Evolutionary conservation across 192 early-diverging fungal species (phyloP).

Genomic region (Blastocladiella britannica): DNA sequence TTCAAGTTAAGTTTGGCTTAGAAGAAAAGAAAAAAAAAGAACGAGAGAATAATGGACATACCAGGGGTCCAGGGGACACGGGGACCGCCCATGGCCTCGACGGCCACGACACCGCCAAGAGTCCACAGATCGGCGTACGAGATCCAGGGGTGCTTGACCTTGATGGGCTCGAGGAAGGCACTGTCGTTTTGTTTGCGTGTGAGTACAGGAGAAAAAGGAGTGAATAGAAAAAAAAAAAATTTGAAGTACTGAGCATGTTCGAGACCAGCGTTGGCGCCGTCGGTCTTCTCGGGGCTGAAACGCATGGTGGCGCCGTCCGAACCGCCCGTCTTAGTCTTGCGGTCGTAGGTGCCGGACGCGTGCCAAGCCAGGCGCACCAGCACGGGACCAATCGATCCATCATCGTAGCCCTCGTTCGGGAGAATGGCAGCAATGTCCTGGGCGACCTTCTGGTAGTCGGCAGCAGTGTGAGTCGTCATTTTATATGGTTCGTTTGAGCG

Average conservation of each 20-base stretch:
- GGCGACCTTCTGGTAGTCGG: slow-evolving; percentile 51
- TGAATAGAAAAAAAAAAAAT: no score
- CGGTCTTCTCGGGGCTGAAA: slow-evolving; percentile 26
- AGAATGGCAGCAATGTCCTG: slow-evolving; percentile 54
- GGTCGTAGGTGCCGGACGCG: slow-evolving; percentile 55
- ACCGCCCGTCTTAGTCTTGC: slow-evolving; percentile 43
- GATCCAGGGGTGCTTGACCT: slow-evolving; percentile 58
- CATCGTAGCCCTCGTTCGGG: slow-evolving; percentile 56
- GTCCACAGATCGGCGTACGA: slow-evolving; percentile 70
- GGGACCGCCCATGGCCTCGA: slow-evolving; percentile 63
- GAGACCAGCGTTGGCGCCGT: slow-evolving; percentile 59
- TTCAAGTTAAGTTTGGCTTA: slow-evolving; percentile 1
- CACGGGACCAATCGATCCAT: slow-evolving; percentile 58
- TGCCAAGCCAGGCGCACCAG: slow-evolving; percentile 74
- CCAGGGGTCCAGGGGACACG: slow-evolving; percentile 52
- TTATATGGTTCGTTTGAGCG: no score
- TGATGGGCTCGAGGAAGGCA: slow-evolving; percentile 46
- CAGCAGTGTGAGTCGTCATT: not conserved
- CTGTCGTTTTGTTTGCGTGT: no score
- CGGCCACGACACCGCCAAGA: slow-evolving; percentile 50
- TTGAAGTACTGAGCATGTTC: slow-evolving; percentile 46
- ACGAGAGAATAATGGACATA: no score
- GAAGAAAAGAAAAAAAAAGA: slow-evolving; percentile 4
- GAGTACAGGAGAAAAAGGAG: no score
- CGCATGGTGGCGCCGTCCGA: slow-evolving; percentile 56